Percentiles rank a stretch among this genome's conserved stretches.
Conservation (phyloP, 768 basidiomycete species). For the Leucocoprinus birnbaumii region DNA sequence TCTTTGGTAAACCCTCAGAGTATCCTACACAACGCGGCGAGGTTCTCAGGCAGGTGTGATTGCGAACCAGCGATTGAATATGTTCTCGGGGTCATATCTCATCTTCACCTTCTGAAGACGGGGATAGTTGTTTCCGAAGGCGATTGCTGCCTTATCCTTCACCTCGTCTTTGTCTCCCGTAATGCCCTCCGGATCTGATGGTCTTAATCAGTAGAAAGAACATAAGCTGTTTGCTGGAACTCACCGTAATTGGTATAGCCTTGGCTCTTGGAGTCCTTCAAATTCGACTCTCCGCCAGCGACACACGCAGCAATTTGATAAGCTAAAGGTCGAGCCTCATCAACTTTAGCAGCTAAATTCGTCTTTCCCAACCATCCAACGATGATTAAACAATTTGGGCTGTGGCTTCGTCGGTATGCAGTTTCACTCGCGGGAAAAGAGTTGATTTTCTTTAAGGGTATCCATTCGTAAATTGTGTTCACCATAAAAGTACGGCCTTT, state of each 20-base stretch:
- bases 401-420: constrained; percentile 36
- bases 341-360: constrained; percentile 24
- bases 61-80: constrained; percentile 47
- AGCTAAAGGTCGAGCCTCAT: constrained; percentile 25
- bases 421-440: constrained; percentile 30
- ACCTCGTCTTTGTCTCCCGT: constrained; percentile 2
- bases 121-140: constrained; percentile 39
- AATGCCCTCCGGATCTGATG: constrained; percentile 19
- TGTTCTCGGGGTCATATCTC: constrained; percentile 38
- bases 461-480: constrained; percentile 38
- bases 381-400: constrained; percentile 29
- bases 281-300: constrained; percentile 22
- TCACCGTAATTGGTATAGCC: constrained; percentile 50
- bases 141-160: constrained; percentile 23
- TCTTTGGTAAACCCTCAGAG: too few species aligned
- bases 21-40: too few species aligned
- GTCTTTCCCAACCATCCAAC: constrained; percentile 29
- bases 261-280: constrained; percentile 23
- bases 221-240: too few species aligned
- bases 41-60: constrained; percentile 14
- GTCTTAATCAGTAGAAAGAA: too few species aligned
- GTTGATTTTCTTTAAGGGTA: constrained; percentile 35
- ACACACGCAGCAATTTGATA: constrained; percentile 29
- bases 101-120: constrained; percentile 38
- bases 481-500: constrained; percentile 23